Evolutionary conservation across 805 yeast genomes (phyloP), one percentile per base, ranked within the genome.

Genomic region (Ogataea wickerhamii): DNA sequence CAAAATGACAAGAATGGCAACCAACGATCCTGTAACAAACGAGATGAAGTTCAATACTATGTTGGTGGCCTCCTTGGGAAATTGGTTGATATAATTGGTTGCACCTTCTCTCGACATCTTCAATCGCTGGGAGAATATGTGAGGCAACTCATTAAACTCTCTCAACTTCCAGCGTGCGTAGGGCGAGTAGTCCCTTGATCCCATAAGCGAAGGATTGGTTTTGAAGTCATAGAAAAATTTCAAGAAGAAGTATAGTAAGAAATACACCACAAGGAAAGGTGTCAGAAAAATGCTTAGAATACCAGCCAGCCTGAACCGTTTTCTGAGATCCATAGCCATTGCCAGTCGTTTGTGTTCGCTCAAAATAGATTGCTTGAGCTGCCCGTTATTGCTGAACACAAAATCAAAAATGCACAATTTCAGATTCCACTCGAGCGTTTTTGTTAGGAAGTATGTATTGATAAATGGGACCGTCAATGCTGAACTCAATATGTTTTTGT

Each of bases 111-210:
- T 74, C 36, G 96, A 86, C 43, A 86, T 63, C 32, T 80, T 85
- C 28, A 93, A 63, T 34, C 99, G 69, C 49, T 81, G 79, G 40
- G 79, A 78, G 62, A 93, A 93, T 19, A 91, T 71, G 60, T 93
- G 98, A 30, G 87, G 87, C 6, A 93, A 69, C 56, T 93, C 99
- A 60, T 93, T 93, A 56, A 84, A 87, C 53, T 93, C 99, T 40
- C 99, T 69, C 53, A 93, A 74, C 56, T 82, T 87, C 98, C 98
- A 93, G 52, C 85, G 89, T 0, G 98, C 97, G 61, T 76, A 77
- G 0, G 97, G 96, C 0, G 98, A 87, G 56, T 87, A 93, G 51
- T 88, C 95, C 32, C 98, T 68, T 2, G 88, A 71, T 5, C 87
- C 82, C 38, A 93, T 70, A 8, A 87, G 69, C 2, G 88, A 78